Percentiles rank a stretch among this genome's conserved stretches.
Evolutionary conservation across 805 yeast species (phyloP).

Genomic region (Brettanomyces anomalus): DNA sequence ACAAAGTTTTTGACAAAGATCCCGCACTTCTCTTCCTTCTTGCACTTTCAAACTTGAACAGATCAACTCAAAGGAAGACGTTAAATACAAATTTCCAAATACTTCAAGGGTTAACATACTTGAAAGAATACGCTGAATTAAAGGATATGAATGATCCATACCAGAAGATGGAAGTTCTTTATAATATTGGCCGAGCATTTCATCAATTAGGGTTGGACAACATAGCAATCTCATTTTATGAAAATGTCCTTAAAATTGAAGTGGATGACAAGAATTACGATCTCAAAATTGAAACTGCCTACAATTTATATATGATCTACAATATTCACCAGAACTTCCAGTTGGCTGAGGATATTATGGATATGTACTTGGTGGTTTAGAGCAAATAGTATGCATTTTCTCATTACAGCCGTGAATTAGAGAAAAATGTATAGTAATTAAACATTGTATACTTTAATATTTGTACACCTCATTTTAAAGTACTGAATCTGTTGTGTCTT

Average conservation of each 20-base stretch:
- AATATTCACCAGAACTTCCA: conserved; percentile 62
- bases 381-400: not conserved
- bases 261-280: conserved; percentile 37
- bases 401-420: not conserved
- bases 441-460: no score
- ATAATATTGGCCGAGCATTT: conserved; percentile 77
- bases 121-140: conserved; percentile 58
- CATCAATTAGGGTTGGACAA: conserved; percentile 74
- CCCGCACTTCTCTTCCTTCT: conserved; percentile 69
- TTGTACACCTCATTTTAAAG: no score
- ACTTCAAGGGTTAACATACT: conserved; percentile 74
- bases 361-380: conserved; percentile 41
- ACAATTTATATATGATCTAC: conserved; percentile 71
- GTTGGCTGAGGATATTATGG: conserved; percentile 57
- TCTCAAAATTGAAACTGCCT: conserved; percentile 73
- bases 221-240: conserved; percentile 67
- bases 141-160: conserved; percentile 28
- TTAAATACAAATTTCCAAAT: conserved; percentile 80
- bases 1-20: conserved; percentile 57
- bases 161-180: conserved; percentile 69
- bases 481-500: no score
- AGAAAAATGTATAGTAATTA: not conserved
- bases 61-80: conserved; percentile 87
- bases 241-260: conserved; percentile 48
- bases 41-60: conserved; percentile 76